phyloP scores from a whole-genome alignment of 1,284 basidiomycete species.

The Anthracocystis panici-leucophaei region DNA sequence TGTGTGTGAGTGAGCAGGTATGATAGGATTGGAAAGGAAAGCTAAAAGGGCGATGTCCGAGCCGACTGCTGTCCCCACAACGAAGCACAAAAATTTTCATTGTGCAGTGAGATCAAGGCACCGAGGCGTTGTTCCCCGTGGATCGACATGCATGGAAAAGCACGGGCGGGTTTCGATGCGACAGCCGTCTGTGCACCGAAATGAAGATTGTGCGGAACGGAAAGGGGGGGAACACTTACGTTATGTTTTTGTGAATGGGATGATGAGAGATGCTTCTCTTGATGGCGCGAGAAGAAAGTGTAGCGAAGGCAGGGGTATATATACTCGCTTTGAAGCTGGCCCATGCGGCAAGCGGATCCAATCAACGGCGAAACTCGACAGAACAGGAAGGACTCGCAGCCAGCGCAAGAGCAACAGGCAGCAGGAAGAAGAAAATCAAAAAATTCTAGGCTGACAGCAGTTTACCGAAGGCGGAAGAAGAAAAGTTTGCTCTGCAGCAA shows the following conservation, averaged over 20 bases:
- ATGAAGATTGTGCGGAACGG: neutral
- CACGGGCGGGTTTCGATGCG: neutral
- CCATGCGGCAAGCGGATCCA: constrained; percentile 33
- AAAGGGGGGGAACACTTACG: constrained; percentile 22
- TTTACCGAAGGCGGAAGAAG: constrained; percentile 39
- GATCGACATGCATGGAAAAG: no score
- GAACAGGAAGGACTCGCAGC: constrained; percentile 26
- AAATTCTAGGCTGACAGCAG: constrained; percentile 3
- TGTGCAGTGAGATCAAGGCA: neutral
- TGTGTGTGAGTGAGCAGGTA: constrained; percentile 57
- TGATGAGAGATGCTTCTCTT: constrained; percentile 13
- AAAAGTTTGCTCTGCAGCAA: constrained; percentile 1
- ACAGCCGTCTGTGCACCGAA: neutral
- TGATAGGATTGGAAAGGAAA: constrained; percentile 2
- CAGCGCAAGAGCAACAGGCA: neutral
- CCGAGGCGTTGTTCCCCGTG: no score
- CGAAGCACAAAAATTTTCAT: neutral
- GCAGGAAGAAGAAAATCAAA: neutral
- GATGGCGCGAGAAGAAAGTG: neutral
- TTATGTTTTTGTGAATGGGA: constrained; percentile 5
- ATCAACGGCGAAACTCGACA: constrained; percentile 29
- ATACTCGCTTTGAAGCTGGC: constrained; percentile 28
- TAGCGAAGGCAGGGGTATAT: constrained; percentile 5
- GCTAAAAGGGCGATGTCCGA: constrained; percentile 1
- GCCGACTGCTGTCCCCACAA: neutral